Evolutionary conservation across 1,139 yeast species (phyloP).

Genomic region (Debaryomyces udenii): DNA sequence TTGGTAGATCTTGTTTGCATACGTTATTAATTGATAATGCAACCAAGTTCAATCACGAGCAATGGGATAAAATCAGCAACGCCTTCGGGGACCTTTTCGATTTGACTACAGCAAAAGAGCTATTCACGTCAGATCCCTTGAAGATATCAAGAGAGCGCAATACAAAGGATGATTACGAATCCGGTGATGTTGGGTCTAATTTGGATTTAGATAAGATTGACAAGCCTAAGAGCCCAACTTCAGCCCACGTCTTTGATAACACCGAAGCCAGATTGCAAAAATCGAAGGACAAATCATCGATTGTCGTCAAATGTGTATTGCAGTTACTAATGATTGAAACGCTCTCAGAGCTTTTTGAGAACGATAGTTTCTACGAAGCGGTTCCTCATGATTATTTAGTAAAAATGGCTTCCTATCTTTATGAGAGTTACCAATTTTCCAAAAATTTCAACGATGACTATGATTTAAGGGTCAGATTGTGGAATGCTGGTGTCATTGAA

Average conservation of each 20-base stretch:
- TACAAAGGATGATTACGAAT: constrained; percentile 20
- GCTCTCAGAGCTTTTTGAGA: constrained; percentile 74
- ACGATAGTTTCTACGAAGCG: constrained; percentile 65
- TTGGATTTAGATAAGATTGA: constrained; percentile 17
- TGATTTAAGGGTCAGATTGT: constrained; percentile 79
- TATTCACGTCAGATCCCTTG: constrained; percentile 73
- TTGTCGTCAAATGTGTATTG: constrained; percentile 89
- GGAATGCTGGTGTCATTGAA: constrained; percentile 92
- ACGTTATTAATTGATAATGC: constrained; percentile 77
- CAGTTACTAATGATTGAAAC: constrained; percentile 89
- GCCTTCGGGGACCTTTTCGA: constrained; percentile 73
- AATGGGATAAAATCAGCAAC: constrained; percentile 74
- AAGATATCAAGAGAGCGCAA: constrained; percentile 17
- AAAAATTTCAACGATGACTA: constrained; percentile 86
- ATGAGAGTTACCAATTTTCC: constrained; percentile 78
- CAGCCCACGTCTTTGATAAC: constrained; percentile 20
- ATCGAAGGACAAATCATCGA: constrained; percentile 65
- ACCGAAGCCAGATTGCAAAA: constrained; percentile 30
- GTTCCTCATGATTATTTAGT: constrained; percentile 70
- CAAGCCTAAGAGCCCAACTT: constrained; percentile 11
- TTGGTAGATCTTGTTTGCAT: constrained; percentile 87
- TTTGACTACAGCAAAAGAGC: constrained; percentile 82
- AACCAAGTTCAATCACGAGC: constrained; percentile 57
- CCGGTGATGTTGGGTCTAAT: constrained; percentile 18
- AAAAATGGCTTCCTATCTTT: constrained; percentile 60